phyloP scores from a whole-genome alignment of 805 yeast species.

The Wickerhamomyces strasburgensis region DNA sequence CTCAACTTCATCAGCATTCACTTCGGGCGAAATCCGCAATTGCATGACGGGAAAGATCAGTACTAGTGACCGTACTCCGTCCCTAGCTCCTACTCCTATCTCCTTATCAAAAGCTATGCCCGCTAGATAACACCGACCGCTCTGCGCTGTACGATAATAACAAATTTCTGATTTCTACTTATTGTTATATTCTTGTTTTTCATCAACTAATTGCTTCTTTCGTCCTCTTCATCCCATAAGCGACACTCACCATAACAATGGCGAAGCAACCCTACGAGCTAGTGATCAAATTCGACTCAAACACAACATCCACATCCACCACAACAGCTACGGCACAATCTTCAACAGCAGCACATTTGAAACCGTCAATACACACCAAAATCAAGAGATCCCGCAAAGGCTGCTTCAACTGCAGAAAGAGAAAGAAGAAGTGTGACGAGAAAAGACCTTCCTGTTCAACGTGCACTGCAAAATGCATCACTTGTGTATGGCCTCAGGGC shows the following conservation, averaged over 20 bases:
- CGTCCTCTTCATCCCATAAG: neutral
- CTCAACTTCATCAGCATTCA: too few species aligned
- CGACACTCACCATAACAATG: neutral
- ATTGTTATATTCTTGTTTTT: too few species aligned
- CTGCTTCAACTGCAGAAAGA: constrained; percentile 35
- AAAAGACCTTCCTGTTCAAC: constrained; percentile 36
- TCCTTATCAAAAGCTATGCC: too few species aligned
- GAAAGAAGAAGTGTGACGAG: constrained; percentile 64
- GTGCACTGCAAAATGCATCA: constrained; percentile 33
- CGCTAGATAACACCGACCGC: too few species aligned
- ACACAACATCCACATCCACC: neutral
- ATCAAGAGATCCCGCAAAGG: constrained; percentile 16
- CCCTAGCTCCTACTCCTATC: too few species aligned
- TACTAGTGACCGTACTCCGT: too few species aligned
- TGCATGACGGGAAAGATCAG: too few species aligned
- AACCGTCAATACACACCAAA: constrained; percentile 2
- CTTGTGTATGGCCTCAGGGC: constrained; percentile 24
- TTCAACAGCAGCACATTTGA: neutral
- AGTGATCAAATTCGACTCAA: constrained; percentile 5
- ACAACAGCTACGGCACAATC: neutral
- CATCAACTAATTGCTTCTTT: too few species aligned
- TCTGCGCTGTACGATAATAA: too few species aligned
- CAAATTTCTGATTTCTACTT: too few species aligned
- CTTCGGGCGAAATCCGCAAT: too few species aligned
- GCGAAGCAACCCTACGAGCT: constrained; percentile 10